Percentiles rank a stretch among this genome's conserved stretches.
These are phyloP conservation scores for Ceratocystis smalleyi DNA, from an alignment of 2,329 filamentous ascomycete genomes.

Conservation along the genomic window DNA sequence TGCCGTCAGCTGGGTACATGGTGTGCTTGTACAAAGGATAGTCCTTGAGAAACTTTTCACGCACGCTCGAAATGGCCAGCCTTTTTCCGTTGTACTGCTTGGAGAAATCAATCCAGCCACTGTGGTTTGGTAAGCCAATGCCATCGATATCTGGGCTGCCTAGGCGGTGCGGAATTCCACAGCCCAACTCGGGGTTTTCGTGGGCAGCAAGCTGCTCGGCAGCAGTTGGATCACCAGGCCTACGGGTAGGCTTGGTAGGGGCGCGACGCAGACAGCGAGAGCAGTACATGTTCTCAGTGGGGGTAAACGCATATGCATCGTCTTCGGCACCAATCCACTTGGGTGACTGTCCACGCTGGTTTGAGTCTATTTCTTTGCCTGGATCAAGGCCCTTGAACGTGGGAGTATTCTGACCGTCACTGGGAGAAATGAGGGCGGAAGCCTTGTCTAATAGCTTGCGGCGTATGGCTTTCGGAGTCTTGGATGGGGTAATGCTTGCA, in stretches of 20 bases:
- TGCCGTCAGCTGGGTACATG: slow-evolving; percentile 14
- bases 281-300: slow-evolving; percentile 13
- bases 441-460: background rate
- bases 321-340: slow-evolving; percentile 2
- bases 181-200: slow-evolving; percentile 10
- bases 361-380: background rate
- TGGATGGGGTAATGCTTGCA: background rate
- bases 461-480: background rate
- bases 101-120: slow-evolving; percentile 16
- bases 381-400: background rate
- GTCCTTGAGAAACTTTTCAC: background rate
- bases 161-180: slow-evolving; percentile 14
- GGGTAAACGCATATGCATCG: background rate
- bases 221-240: slow-evolving; percentile 4
- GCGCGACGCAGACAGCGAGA: slow-evolving; percentile 14
- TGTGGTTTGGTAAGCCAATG: slow-evolving; percentile 13
- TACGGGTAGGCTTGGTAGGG: slow-evolving; percentile 6
- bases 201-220: slow-evolving; percentile 11
- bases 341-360: slow-evolving; percentile 8
- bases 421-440: background rate
- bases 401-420: too few species aligned
- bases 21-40: slow-evolving; percentile 16
- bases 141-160: slow-evolving; percentile 11
- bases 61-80: slow-evolving; percentile 3
- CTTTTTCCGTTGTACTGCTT: slow-evolving; percentile 11